Evolutionary conservation across 176 grass and related monocot species (phyloP).

Genomic region (Musa troglodytarum): DNA sequence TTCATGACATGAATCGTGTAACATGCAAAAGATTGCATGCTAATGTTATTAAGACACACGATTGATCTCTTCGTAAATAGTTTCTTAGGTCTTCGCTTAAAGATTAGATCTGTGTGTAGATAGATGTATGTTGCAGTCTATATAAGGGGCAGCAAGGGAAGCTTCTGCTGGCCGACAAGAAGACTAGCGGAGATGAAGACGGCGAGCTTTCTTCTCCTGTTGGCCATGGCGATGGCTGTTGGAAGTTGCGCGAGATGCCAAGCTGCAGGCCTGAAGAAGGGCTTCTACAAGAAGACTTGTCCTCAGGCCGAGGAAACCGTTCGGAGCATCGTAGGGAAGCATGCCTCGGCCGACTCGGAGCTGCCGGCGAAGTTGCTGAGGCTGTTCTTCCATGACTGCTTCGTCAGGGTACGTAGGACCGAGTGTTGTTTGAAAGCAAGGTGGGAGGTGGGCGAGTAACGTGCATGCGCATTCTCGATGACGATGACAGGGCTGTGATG

Average conservation of each 20-base stretch:
- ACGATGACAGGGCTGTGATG: constrained; percentile 38
- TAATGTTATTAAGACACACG: too few species aligned
- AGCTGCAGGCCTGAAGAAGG: constrained; percentile 26
- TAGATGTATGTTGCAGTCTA: too few species aligned
- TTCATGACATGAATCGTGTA: too few species aligned
- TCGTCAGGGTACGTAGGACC: constrained; percentile 4
- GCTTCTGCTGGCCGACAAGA: too few species aligned
- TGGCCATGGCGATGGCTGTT: not conserved
- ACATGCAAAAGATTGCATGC: too few species aligned
- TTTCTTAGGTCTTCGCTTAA: too few species aligned
- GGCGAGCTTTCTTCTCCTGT: too few species aligned
- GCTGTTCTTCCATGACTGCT: constrained; percentile 32
- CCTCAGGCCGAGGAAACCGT: constrained; percentile 35
- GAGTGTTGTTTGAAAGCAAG: not conserved
- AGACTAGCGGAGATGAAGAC: too few species aligned
- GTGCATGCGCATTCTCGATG: not conserved
- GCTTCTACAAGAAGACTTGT: constrained; percentile 58
- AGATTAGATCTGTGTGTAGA: too few species aligned
- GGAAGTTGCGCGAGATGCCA: constrained; percentile 23
- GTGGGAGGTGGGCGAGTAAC: too few species aligned
- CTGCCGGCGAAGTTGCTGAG: constrained; percentile 37
- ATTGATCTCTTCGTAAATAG: too few species aligned
- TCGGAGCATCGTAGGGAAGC: constrained; percentile 20
- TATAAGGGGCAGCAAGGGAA: too few species aligned
- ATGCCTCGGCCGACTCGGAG: constrained; percentile 23